Conservation (phyloP, 192 early-diverging fungal species). For the Thamnidium elegans region DNA sequence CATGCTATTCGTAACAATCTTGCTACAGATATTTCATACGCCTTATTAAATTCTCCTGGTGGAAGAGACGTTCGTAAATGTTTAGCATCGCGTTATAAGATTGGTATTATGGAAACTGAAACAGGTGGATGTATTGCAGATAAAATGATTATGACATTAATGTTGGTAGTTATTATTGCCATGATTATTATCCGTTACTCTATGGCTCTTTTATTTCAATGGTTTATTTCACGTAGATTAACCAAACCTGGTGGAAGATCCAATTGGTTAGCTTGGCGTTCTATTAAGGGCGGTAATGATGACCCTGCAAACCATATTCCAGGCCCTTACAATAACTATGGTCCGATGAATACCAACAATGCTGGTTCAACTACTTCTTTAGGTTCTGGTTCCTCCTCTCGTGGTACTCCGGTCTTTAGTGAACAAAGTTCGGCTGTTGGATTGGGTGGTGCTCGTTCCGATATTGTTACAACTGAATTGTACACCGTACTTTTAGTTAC, state of each 20-base stretch:
- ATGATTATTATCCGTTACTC: conserved; percentile 59
- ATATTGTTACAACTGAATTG: conserved; percentile 50
- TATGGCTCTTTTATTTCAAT: conserved; percentile 63
- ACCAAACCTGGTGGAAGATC: conserved; percentile 49
- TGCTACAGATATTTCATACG: conserved; percentile 28
- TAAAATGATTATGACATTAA: conserved; percentile 53
- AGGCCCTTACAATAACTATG: conserved; percentile 32
- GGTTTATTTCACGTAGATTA: conserved; percentile 55
- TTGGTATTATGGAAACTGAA: conserved; percentile 58
- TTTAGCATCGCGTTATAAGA: conserved; percentile 42
- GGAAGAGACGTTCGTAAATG: conserved; percentile 40
- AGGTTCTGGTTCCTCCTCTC: conserved; percentile 9
- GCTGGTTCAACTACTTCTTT: conserved; percentile 2
- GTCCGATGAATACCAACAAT: conserved; percentile 9
- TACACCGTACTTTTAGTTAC: conserved; percentile 81
- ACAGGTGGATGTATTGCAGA: conserved; percentile 58
- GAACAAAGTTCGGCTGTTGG: conserved; percentile 21
- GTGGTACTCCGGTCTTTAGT: conserved; percentile 14
- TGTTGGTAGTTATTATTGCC: conserved; percentile 54
- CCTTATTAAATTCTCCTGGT: conserved; percentile 19
- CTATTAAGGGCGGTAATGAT: conserved; percentile 36
- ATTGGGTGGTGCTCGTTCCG: conserved; percentile 24
- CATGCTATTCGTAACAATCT: conserved; percentile 4
- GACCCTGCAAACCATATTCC: conserved; percentile 35
- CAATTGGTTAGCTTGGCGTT: conserved; percentile 50